phyloP scores from a whole-genome alignment of 2,329 filamentous ascomycete species.

The Aspergillus pseudoterreus region DNA sequence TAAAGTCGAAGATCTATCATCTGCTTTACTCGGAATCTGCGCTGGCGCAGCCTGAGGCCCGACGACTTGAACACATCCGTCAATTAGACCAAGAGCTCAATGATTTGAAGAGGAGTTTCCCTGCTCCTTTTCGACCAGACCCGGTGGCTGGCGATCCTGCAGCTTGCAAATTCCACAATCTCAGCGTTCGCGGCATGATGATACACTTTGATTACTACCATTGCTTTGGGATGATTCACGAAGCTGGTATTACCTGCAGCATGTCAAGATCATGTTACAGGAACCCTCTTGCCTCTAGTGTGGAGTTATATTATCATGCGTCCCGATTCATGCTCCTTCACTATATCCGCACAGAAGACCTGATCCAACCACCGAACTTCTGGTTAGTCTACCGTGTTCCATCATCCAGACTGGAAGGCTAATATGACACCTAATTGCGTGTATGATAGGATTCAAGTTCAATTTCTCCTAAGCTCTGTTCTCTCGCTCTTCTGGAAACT shows the following conservation, averaged over 20 bases:
- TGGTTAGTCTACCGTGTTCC: constrained; percentile 11
- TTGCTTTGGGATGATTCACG: constrained; percentile 22
- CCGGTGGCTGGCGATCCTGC: constrained; percentile 13
- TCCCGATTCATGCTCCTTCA: constrained; percentile 22
- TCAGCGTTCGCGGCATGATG: constrained; percentile 20
- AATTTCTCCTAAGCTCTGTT: constrained; percentile 17
- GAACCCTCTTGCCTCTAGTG: constrained; percentile 18
- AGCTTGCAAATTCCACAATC: constrained; percentile 20
- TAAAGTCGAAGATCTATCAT: constrained; percentile 21
- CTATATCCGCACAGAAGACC: constrained; percentile 12
- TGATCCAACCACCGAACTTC: constrained; percentile 17
- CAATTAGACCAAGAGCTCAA: constrained; percentile 23
- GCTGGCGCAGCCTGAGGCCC: constrained; percentile 12
- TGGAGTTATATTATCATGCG: constrained; percentile 21
- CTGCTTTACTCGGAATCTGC: constrained; percentile 18
- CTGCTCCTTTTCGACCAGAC: constrained; percentile 16
- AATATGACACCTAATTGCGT: neutral
- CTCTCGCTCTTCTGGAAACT: constrained; percentile 12
- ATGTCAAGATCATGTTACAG: neutral
- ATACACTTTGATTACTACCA: constrained; percentile 25
- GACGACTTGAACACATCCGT: constrained; percentile 20
- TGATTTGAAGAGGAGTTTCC: constrained; percentile 16
- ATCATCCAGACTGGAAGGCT: neutral
- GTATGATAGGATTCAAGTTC: constrained; percentile 17
- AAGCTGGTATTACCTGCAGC: constrained; percentile 9